Percentiles rank a stretch among this genome's conserved stretches.
Evolutionary conservation across 495 filamentous ascomycete species (phyloP).

Genomic region (Tuber aestivum): DNA sequence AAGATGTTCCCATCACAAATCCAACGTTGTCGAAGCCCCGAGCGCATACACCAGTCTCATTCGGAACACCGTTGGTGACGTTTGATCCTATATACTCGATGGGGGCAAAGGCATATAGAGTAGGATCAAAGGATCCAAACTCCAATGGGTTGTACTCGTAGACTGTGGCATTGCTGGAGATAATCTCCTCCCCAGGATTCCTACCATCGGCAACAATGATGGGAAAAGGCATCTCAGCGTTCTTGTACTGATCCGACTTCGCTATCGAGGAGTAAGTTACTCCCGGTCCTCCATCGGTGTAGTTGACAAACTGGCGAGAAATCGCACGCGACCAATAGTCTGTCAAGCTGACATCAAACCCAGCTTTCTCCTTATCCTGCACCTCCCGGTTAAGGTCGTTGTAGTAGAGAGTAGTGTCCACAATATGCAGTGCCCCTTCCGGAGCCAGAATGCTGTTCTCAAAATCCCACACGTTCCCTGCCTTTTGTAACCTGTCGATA

Average conservation of each 20-base stretch:
- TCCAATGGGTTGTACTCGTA: conserved; percentile 87
- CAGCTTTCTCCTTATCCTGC: conserved; percentile 59
- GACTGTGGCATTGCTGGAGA: conserved; percentile 73
- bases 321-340: conserved; percentile 84
- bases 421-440: conserved; percentile 52
- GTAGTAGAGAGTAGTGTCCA: conserved; percentile 57
- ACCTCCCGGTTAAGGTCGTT: conserved; percentile 58
- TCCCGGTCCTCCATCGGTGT: conserved; percentile 63
- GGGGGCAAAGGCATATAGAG: conserved; percentile 70
- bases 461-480: conserved; percentile 66
- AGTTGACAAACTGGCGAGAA: conserved; percentile 78
- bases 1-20: conserved; percentile 86
- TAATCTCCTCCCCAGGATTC: conserved; percentile 56
- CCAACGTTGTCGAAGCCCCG: conserved; percentile 78
- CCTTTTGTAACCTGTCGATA: conserved; percentile 57
- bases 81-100: conserved; percentile 71
- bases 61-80: conserved; percentile 62
- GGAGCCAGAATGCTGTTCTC: conserved; percentile 62
- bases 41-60: conserved; percentile 59
- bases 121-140: conserved; percentile 77
- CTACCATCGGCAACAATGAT: conserved; percentile 73
- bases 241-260: conserved; percentile 56
- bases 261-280: conserved; percentile 90
- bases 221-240: conserved; percentile 74
- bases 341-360: conserved; percentile 71